Percentiles rank a stretch among this genome's conserved stretches.
These are phyloP conservation scores for Dimargaris cristalligena DNA, from an alignment of 192 early-diverging fungal genomes.

Conservation along the genomic window DNA sequence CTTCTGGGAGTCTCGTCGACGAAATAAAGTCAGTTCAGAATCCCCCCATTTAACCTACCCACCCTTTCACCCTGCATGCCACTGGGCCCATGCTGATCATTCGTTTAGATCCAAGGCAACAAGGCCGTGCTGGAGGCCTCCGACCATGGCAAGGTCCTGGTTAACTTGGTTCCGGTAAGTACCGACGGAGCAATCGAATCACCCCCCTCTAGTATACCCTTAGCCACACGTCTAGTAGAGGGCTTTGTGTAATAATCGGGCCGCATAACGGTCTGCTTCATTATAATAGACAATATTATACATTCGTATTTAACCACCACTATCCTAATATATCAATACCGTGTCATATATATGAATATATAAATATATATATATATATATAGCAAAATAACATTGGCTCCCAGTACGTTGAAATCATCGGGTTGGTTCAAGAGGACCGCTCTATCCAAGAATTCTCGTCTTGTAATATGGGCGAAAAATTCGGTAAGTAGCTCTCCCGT, in stretches of 20 bases:
- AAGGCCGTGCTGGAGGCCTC: slow-evolving; percentile 1
- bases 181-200: not conserved
- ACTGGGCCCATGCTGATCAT: too few relatives aligned
- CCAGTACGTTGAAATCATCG: not conserved
- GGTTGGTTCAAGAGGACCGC: not conserved
- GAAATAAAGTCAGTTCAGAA: too few relatives aligned
- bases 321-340: not conserved
- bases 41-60: too few relatives aligned
- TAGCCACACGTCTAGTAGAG: not conserved
- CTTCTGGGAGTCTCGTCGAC: too few relatives aligned
- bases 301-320: not conserved
- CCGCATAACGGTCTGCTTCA: not conserved
- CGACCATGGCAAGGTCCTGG: slow-evolving; percentile 3
- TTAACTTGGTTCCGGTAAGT: slow-evolving; percentile 1
- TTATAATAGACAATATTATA: not conserved
- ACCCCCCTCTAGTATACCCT: not conserved
- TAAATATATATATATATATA: not conserved
- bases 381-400: slow-evolving; percentile 2
- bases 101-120: slow-evolving; percentile 2
- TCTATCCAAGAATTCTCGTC: too few relatives aligned
- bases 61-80: too few relatives aligned
- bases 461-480: too few relatives aligned
- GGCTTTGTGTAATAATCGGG: not conserved
- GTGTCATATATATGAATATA: not conserved
- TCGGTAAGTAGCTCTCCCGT: too few relatives aligned